Conservation (phyloP, 495 filamentous ascomycete species). For the Penicillium simplicissimum region DNA sequence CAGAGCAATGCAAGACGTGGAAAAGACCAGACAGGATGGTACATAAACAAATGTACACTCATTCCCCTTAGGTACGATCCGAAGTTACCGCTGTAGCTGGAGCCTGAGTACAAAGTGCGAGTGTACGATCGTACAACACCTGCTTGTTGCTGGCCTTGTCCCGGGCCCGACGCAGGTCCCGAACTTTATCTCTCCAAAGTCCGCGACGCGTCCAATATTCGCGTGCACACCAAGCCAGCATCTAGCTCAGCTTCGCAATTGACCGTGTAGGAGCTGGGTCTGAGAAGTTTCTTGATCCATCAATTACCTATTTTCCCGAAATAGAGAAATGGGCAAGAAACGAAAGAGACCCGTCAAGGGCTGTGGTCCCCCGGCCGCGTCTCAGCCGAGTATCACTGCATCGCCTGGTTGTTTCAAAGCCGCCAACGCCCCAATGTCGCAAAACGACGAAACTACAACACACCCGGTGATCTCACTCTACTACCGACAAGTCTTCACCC, state of each 20-base stretch:
- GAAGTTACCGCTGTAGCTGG: background rate
- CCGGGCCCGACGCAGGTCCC: constrained; percentile 2
- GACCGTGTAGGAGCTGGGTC: background rate
- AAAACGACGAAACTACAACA: constrained; percentile 21
- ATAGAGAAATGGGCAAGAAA: constrained; percentile 42
- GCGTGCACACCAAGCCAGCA: background rate
- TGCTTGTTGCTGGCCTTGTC: background rate
- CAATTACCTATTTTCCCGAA: background rate
- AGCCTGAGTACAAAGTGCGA: background rate
- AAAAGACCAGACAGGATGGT: background rate
- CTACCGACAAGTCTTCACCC: constrained; percentile 65
- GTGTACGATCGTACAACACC: background rate
- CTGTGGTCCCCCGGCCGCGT: constrained; percentile 21
- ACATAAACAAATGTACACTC: background rate
- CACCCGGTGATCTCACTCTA: constrained; percentile 75
- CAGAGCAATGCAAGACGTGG: background rate
- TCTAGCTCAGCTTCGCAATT: background rate
- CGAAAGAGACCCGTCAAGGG: constrained; percentile 44
- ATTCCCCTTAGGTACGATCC: too few relatives aligned
- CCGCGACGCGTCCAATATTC: constrained; percentile 6
- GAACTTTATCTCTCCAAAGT: background rate
- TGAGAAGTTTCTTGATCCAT: background rate
- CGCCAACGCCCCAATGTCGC: constrained; percentile 11
- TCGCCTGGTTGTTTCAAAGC: constrained; percentile 23
- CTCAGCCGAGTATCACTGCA: constrained; percentile 23